These are phyloP conservation scores for Fusarium equiseti DNA, from an alignment of 2,329 filamentous ascomycete species.

Conservation along the genomic window DNA sequence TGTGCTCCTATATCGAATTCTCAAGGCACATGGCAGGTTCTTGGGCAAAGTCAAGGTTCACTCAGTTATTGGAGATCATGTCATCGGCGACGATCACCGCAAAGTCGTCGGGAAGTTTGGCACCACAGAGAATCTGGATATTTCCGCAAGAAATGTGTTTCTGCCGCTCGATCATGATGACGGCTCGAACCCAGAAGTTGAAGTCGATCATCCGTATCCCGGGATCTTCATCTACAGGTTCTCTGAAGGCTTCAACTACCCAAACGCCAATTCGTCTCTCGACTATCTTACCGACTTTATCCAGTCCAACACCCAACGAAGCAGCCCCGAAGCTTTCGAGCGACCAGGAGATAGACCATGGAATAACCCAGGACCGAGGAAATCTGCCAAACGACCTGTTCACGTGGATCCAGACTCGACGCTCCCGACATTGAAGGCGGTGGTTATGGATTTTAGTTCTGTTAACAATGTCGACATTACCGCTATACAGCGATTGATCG, in stretches of 20 bases:
- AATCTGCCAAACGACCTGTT: conserved; percentile 58
- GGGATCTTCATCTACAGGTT: conserved; percentile 97
- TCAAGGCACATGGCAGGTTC: conserved; percentile 86
- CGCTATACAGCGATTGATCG: conserved; percentile 90
- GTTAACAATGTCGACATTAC: conserved; percentile 96
- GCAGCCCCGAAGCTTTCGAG: conserved; percentile 74
- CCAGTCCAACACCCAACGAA: conserved; percentile 79
- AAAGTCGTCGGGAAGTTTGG: conserved; percentile 66
- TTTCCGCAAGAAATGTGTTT: conserved; percentile 80
- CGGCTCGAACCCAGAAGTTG: conserved; percentile 87
- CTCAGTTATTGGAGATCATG: conserved; percentile 82
- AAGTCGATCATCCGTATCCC: conserved; percentile 84
- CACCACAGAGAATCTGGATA: conserved; percentile 63
- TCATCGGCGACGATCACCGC: conserved; percentile 71
- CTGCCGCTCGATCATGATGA: conserved; percentile 88
- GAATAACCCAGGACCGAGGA: conserved; percentile 86
- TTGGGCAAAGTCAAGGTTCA: conserved; percentile 77
- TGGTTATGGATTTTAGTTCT: conserved; percentile 92
- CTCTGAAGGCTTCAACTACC: conserved; percentile 94
- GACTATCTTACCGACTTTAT: conserved; percentile 80
- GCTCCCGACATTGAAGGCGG: conserved; percentile 81
- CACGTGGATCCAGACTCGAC: conserved; percentile 54
- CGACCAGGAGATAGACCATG: conserved; percentile 85
- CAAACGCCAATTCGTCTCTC: conserved; percentile 89
- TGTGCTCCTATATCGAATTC: conserved; percentile 83